Base-by-base conservation (phyloP, 306 rosid genomes). In the Medicago arabica region DNA sequence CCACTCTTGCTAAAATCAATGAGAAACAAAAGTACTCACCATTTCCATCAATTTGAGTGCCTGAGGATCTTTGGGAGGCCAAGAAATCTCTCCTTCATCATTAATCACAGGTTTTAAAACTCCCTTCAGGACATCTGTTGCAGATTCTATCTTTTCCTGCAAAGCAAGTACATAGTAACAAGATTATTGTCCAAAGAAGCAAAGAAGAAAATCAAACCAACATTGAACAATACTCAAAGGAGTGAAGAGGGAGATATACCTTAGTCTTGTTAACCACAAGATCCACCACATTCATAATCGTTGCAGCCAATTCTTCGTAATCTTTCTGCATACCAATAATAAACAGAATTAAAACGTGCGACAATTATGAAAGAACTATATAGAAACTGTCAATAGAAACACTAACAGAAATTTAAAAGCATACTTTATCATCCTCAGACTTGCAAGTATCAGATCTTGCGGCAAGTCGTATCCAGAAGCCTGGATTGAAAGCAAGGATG, bases 381-480 rank as follows among this genome's bases (percentile, higher is more conserved):
- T 70, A 79, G 15, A 76, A 14, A 74, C 69, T n/a, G 41, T 38
- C 36, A 53, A 51, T 55, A 47, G 43, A 55, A 82, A 50, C 11
- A 64, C 59, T 39, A 53, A 5, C 9, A 12, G 43, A 80, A 74
- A 79, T 60, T 71, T 40, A 79, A 79, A 85, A 71, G 87, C 80
- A 21, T 87, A 89, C 97, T 87, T 94, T 91, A 83, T 88, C 98
- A 86, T 94, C 97, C 84, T 88, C 95, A 46, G 93, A 94, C 85
- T 85, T 91, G 93, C 97, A 90, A 49, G 90, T 90, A 83, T 94
- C 98, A 28, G 86, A 71, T 76, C 98, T 90, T 40, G 98, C 95
- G 0, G 98, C 97, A 38, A 94, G 91, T 54, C 97, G 87, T 41
- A 92, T 85, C 97, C 98, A 94, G 77, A 94, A 94, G 72, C 80